Evolutionary conservation across 805 yeast genomes (phyloP).

Genomic region (Sugiyamaella qingdaonensis): DNA sequence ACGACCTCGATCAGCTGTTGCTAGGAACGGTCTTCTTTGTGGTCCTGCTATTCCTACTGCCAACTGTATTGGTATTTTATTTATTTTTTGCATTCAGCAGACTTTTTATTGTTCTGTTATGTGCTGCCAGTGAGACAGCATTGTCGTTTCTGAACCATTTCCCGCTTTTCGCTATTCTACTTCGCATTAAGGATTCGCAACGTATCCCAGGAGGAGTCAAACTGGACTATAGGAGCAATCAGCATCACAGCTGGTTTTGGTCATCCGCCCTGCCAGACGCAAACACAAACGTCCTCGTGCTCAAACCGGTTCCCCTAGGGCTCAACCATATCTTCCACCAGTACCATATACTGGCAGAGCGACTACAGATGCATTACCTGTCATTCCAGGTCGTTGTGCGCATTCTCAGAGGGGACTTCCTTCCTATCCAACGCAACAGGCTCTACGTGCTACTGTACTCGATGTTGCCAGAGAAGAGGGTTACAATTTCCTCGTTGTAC

Average conservation of each 20-base stretch:
- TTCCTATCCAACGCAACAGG: slow-evolving; percentile 44
- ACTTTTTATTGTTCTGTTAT: slow-evolving; percentile 44
- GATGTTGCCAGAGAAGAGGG: slow-evolving; percentile 44
- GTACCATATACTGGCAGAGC: slow-evolving; percentile 39
- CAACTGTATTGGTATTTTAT: slow-evolving; percentile 86
- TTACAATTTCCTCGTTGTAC: slow-evolving; percentile 18
- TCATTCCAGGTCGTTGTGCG: slow-evolving; percentile 39
- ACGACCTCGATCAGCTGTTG: slow-evolving; percentile 79
- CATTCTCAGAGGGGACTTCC: slow-evolving; percentile 45
- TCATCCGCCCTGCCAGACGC: neutral
- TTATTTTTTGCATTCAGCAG: slow-evolving; percentile 62
- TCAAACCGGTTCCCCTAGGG: slow-evolving; percentile 45
- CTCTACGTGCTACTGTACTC: slow-evolving; percentile 51
- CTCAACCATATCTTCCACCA: slow-evolving; percentile 46
- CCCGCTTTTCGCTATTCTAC: slow-evolving; percentile 78
- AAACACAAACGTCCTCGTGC: slow-evolving; percentile 22
- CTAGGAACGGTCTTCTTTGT: slow-evolving; percentile 88
- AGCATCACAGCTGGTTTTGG: neutral
- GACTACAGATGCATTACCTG: slow-evolving; percentile 41
- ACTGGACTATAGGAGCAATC: slow-evolving; percentile 8
- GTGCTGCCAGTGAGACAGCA: slow-evolving; percentile 52
- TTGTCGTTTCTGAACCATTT: slow-evolving; percentile 72
- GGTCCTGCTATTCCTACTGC: slow-evolving; percentile 68
- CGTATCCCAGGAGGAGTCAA: slow-evolving; percentile 60
- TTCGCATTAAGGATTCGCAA: slow-evolving; percentile 74